These are phyloP conservation scores for Linum lewisii DNA, from an alignment of 345 rosid species.

Conservation along the genomic window DNA sequence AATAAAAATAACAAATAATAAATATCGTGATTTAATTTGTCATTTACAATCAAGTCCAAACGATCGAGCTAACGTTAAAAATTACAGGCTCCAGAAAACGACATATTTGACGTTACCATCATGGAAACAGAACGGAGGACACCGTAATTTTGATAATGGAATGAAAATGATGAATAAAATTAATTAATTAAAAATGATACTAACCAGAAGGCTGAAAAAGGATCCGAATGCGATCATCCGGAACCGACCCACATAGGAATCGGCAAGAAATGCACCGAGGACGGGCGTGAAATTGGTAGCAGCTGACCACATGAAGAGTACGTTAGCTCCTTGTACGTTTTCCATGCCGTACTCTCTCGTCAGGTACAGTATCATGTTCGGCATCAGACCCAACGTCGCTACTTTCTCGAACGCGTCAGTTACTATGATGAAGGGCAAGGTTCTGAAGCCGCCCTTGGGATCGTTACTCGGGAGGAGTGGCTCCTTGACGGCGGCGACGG, in stretches of 20 bases:
- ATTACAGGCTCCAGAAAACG: too few species aligned
- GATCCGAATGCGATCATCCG: conserved; percentile 45
- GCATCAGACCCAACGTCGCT: conserved; percentile 38
- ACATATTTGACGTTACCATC: too few species aligned
- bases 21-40: too few species aligned
- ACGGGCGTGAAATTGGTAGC: conserved; percentile 45
- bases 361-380: conserved; percentile 59
- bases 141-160: too few species aligned
- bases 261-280: conserved; percentile 51
- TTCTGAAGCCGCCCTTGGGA: conserved; percentile 34
- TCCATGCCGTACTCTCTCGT: conserved; percentile 41
- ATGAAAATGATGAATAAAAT: too few species aligned
- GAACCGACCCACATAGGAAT: conserved; percentile 56
- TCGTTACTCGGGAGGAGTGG: background rate
- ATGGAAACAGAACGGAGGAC: too few species aligned
- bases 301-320: conserved; percentile 50
- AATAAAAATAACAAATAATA: too few species aligned
- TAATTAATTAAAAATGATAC: background rate
- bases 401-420: conserved; percentile 58
- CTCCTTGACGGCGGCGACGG: conserved; percentile 3
- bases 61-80: too few species aligned
- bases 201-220: conserved; percentile 38
- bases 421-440: conserved; percentile 51
- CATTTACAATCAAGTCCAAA: too few species aligned
- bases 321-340: conserved; percentile 30